Percentiles rank a stretch among this genome's conserved stretches.
phyloP scores from a whole-genome alignment of 306 rosid genomes.

The Citrullus mucosospermus region DNA sequence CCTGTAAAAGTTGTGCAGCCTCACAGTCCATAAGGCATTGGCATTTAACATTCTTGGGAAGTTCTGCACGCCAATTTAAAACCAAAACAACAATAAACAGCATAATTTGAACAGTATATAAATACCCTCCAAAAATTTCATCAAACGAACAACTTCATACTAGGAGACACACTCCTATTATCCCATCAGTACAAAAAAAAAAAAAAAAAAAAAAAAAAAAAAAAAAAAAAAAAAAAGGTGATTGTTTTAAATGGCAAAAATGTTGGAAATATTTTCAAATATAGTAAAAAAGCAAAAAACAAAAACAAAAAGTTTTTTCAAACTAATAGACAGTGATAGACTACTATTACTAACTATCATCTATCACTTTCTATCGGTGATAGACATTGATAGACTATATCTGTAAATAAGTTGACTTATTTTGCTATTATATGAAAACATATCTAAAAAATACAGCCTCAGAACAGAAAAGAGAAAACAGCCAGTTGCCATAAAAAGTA shows the following conservation, averaged over 20 bases:
- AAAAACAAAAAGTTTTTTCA: too few relatives aligned
- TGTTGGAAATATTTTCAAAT: too few relatives aligned
- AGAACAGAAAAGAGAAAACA: background rate
- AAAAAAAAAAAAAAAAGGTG: too few relatives aligned
- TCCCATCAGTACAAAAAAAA: background rate
- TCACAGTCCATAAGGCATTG: conserved; percentile 78
- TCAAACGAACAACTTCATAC: background rate
- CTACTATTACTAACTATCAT: too few relatives aligned
- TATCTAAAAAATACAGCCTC: background rate
- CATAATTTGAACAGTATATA: background rate
- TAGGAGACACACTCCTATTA: background rate
- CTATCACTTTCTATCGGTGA: too few relatives aligned
- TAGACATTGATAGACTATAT: too few relatives aligned
- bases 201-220: too few relatives aligned
- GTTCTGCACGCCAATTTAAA: conserved; percentile 30
- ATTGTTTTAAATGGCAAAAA: too few relatives aligned
- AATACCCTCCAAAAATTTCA: background rate
- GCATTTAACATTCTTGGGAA: conserved; percentile 58
- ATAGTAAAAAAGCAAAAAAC: too few relatives aligned
- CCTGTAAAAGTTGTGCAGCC: conserved; percentile 51
- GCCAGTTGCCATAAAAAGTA: background rate
- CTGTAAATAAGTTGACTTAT: too few relatives aligned
- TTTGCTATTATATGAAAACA: too few relatives aligned
- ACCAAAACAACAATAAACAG: background rate
- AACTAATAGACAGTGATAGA: too few relatives aligned